Conservation (phyloP, 139 green algal genomes). For the Picochlorum costavermella region DNA sequence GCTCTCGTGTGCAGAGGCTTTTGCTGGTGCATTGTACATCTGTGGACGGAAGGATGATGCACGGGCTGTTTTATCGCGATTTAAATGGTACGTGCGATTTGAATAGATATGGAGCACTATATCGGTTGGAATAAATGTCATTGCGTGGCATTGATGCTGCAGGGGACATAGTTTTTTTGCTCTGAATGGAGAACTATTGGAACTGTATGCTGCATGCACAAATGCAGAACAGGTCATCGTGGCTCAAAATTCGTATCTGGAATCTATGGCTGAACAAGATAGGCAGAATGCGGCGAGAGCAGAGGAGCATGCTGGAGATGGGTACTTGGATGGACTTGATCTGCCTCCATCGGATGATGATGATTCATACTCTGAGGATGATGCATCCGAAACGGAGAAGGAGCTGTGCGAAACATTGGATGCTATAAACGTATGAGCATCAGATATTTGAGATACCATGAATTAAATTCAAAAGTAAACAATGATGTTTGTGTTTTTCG, state of each 20-base stretch:
- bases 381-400: conserved; percentile 3
- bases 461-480: too few relatives aligned
- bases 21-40: conserved; percentile 77
- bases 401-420: neutral
- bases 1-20: conserved; percentile 92
- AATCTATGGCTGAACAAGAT: conserved; percentile 9
- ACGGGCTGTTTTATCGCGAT: conserved; percentile 54
- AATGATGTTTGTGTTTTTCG: too few relatives aligned
- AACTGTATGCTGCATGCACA: conserved; percentile 65
- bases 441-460: neutral
- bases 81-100: conserved; percentile 70
- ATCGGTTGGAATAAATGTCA: too few relatives aligned
- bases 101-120: neutral
- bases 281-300: neutral
- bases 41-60: conserved; percentile 60
- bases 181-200: conserved; percentile 79
- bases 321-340: conserved; percentile 35
- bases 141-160: neutral
- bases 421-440: neutral
- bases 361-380: conserved; percentile 8
- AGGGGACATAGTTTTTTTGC: conserved; percentile 87
- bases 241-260: conserved; percentile 61
- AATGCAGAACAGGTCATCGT: conserved; percentile 71
- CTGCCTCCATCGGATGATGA: conserved; percentile 39
- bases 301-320: conserved; percentile 2